Percentiles rank a stretch among this genome's conserved stretches.
Evolutionary conservation across 1,139 yeast species (phyloP).

Genomic region (Zygoascus sp.): DNA sequence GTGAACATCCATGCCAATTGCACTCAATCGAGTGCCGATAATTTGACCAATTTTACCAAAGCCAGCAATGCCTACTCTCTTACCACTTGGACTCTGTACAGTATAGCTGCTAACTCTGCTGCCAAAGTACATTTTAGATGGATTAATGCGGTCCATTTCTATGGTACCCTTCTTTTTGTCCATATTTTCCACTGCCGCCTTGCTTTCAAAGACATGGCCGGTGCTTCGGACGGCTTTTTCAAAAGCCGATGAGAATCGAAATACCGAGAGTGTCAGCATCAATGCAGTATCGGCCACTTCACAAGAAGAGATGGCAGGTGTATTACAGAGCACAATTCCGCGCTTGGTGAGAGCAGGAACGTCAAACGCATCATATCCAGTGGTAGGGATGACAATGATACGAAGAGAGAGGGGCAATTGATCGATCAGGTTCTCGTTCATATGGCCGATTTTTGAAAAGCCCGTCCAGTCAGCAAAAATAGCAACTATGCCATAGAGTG

Average conservation of each 20-base stretch:
- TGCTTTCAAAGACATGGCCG: conserved; percentile 42
- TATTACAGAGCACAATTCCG: conserved; percentile 58
- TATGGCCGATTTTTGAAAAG: conserved; percentile 21
- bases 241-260: conserved; percentile 55
- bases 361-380: conserved; percentile 65
- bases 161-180: conserved; percentile 29
- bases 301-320: conserved; percentile 47
- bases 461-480: conserved; percentile 25
- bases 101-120: conserved; percentile 21
- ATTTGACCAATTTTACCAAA: conserved; percentile 73
- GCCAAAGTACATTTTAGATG: background rate
- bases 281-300: conserved; percentile 77
- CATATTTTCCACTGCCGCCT: conserved; percentile 30
- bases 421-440: conserved; percentile 42
- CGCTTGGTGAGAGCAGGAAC: conserved; percentile 37
- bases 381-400: conserved; percentile 61
- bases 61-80: conserved; percentile 64
- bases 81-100: conserved; percentile 45
- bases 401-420: conserved; percentile 50
- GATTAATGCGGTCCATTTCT: conserved; percentile 12
- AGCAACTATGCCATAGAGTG: conserved; percentile 26
- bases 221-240: conserved; percentile 40
- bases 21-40: conserved; percentile 52
- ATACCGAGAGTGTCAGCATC: conserved; percentile 54
- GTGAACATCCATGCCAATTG: conserved; percentile 62